These are phyloP conservation scores for Hanseniaspora uvarum DNA, from an alignment of 1,139 yeast species.

Conservation along the genomic window DNA sequence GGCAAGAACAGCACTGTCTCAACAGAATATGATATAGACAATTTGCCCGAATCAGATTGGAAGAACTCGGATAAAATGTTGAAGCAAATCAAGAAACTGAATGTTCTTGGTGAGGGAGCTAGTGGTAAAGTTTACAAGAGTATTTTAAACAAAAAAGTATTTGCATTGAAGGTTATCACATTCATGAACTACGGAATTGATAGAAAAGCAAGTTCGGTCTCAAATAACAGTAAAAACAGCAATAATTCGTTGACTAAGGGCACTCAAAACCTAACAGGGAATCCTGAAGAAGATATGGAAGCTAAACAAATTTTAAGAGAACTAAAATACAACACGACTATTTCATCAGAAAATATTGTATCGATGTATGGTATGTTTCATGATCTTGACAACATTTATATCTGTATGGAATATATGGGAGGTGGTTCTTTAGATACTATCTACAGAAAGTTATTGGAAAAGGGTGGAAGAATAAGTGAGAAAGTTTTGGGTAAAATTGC, in stretches of 20 bases:
- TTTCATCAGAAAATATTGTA: constrained; percentile 71
- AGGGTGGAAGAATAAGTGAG: constrained; percentile 84
- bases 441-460: constrained; percentile 51
- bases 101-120: constrained; percentile 81
- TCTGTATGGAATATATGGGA: constrained; percentile 96
- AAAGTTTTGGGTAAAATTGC: constrained; percentile 85
- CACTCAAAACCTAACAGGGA: neutral
- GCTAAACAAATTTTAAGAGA: constrained; percentile 81
- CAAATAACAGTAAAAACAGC: constrained; percentile 7
- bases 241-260: neutral
- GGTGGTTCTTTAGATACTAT: constrained; percentile 84
- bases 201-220: constrained; percentile 12
- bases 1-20: neutral
- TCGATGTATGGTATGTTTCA: constrained; percentile 86
- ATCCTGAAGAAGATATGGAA: constrained; percentile 32
- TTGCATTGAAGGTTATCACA: constrained; percentile 72
- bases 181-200: constrained; percentile 21
- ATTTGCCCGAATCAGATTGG: constrained; percentile 14
- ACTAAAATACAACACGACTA: constrained; percentile 72
- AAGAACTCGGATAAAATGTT: constrained; percentile 26
- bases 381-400: constrained; percentile 66
- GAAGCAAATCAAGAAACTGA: constrained; percentile 51
- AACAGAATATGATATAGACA: constrained; percentile 9
- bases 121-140: constrained; percentile 88
- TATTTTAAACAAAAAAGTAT: constrained; percentile 46